Evolutionary conservation across 2,329 filamentous ascomycete genomes (phyloP).

Genomic region (Aspergillus sp.): DNA sequence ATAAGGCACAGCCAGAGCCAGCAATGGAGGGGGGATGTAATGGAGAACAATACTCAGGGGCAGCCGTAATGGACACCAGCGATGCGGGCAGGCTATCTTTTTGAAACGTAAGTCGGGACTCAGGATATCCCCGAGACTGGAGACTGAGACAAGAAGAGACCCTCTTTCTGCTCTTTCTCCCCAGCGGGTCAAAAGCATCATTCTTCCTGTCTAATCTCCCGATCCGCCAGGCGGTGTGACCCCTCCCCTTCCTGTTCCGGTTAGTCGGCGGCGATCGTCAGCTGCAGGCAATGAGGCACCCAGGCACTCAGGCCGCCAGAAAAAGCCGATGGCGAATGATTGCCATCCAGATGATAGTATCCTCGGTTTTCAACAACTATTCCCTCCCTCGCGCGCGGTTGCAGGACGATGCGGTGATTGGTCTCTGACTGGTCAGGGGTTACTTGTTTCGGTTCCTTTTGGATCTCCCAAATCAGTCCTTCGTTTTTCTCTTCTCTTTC

Average conservation of each 20-base stretch:
- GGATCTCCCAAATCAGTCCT: not conserved
- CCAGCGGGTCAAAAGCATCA: not conserved
- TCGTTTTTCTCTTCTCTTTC: not conserved
- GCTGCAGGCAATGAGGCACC: not conserved
- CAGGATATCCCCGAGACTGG: not conserved
- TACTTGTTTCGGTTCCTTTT: no score
- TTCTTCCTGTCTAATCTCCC: not conserved
- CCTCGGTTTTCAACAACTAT: no score
- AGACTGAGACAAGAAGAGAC: not conserved
- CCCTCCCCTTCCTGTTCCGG: not conserved
- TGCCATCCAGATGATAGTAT: not conserved
- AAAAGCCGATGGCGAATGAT: not conserved
- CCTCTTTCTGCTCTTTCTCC: not conserved
- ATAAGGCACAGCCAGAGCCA: not conserved
- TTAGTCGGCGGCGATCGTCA: not conserved
- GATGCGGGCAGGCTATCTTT: constrained; percentile 16
- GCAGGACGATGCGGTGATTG: not conserved
- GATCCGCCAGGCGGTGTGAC: not conserved
- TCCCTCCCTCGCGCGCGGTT: no score
- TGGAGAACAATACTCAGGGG: constrained; percentile 6
- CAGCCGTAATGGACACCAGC: not conserved
- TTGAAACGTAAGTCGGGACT: constrained; percentile 26
- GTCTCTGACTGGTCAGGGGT: not conserved
- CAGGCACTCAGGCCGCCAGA: not conserved
- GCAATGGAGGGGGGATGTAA: not conserved